These are phyloP conservation scores for Leucosporidium yakuticum DNA, from an alignment of 768 basidiomycete genomes.

Conservation along the genomic window DNA sequence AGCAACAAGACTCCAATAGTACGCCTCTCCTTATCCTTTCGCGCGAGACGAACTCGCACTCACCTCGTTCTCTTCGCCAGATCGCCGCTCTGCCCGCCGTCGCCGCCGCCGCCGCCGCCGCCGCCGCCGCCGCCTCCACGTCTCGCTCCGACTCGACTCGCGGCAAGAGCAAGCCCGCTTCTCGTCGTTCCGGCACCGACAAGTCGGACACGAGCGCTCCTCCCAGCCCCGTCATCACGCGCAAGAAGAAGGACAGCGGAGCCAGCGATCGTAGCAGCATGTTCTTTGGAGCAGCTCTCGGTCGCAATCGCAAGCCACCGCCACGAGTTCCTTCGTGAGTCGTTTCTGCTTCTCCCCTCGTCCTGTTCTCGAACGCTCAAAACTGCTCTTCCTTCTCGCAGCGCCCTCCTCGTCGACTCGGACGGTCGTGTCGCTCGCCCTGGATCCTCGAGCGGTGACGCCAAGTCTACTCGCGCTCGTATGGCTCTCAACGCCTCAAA, in stretches of 20 bases:
- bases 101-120: neutral
- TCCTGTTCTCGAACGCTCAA: neutral
- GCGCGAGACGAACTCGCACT: no score
- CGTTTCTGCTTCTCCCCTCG: neutral
- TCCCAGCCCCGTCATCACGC: neutral
- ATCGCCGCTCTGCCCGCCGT: neutral
- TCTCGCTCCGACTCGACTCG: neutral
- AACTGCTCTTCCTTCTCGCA: neutral
- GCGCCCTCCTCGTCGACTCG: slow-evolving; percentile 22
- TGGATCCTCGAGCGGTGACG: no score
- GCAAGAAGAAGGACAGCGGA: slow-evolving; percentile 36
- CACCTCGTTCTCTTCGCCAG: no score
- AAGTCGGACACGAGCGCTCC: neutral
- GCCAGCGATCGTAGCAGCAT: slow-evolving; percentile 48
- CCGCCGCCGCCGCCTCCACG: neutral
- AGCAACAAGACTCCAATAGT: neutral
- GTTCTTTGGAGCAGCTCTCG: slow-evolving; percentile 59
- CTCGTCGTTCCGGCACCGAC: neutral
- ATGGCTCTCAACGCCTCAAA: slow-evolving; percentile 12
- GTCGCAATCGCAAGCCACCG: slow-evolving; percentile 40
- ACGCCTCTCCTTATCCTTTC: no score
- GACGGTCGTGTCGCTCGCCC: slow-evolving; percentile 4
- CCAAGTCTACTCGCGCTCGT: slow-evolving; percentile 4
- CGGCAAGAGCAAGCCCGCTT: slow-evolving; percentile 4
- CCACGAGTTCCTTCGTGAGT: slow-evolving; percentile 26